A percentile compares a stretch with the other conserved stretches of the same genome.
Evolutionary conservation across 2,329 filamentous ascomycete genomes (phyloP).

Genomic region (Ophidiomyces ophidiicola): DNA sequence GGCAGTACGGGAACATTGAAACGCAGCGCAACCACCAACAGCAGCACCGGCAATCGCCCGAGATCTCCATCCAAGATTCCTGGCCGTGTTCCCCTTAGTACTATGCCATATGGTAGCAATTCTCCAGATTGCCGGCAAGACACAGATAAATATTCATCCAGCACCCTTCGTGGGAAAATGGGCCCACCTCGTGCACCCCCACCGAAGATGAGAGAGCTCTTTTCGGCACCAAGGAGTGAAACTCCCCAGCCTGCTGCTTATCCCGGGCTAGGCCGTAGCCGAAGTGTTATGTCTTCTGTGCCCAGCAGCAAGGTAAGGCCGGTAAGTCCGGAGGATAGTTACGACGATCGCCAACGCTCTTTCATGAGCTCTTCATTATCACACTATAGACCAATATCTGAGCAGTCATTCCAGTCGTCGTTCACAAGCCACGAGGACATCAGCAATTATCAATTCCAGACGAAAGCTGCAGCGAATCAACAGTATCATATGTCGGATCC

Average conservation of each 20-base stretch:
- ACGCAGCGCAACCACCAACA: constrained; percentile 22
- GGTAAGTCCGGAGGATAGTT: constrained; percentile 66
- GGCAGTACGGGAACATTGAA: constrained; percentile 30
- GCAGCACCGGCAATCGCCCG: constrained; percentile 9
- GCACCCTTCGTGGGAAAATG: constrained; percentile 37
- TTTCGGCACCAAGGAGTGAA: constrained; percentile 40
- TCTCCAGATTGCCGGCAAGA: constrained; percentile 60
- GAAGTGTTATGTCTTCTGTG: constrained; percentile 35
- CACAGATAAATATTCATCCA: constrained; percentile 28
- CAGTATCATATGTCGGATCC: constrained; percentile 15
- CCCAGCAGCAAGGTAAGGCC: constrained; percentile 42
- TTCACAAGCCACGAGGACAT: constrained; percentile 28
- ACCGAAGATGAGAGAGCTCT: constrained; percentile 83
- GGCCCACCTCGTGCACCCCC: constrained; percentile 56
- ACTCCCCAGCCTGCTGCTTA: constrained; percentile 17
- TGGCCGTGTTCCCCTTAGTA: constrained; percentile 35
- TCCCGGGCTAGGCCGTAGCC: constrained; percentile 38
- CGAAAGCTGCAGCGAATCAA: constrained; percentile 8
- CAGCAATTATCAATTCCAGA: constrained; percentile 21
- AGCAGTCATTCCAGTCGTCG: constrained; percentile 34
- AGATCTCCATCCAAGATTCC: constrained; percentile 41
- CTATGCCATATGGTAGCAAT: constrained; percentile 48
- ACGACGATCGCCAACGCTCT: constrained; percentile 53
- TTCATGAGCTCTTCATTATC: constrained; percentile 36
- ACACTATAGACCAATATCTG: constrained; percentile 29